Percentiles rank a stretch among this genome's conserved stretches.
These are phyloP conservation scores for Perilla frutescens DNA, from an alignment of 257 asterid genomes.

Conservation along the genomic window DNA sequence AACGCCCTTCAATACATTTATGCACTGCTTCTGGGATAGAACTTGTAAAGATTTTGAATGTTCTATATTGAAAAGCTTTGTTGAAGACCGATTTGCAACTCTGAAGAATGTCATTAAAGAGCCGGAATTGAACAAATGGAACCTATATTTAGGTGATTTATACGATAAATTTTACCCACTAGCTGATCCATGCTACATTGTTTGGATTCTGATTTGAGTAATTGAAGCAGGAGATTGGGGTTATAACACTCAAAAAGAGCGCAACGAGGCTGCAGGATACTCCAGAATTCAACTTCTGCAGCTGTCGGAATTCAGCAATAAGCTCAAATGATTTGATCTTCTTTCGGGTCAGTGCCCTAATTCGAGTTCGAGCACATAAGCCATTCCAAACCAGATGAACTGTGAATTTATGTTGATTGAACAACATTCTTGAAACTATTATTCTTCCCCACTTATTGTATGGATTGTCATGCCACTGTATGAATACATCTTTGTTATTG, in stretches of 20 bases:
- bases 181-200: conserved; percentile 2
- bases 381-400: conserved; percentile 2
- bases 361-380: conserved; percentile 16
- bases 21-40: not conserved
- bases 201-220: conserved; percentile 32
- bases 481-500: not conserved
- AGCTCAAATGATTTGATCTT: conserved; percentile 63
- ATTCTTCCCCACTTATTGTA: conserved; percentile 23
- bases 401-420: not conserved
- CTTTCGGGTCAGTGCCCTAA: conserved; percentile 6
- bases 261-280: conserved; percentile 78
- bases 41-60: conserved; percentile 19
- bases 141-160: conserved; percentile 76
- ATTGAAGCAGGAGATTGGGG: conserved; percentile 90
- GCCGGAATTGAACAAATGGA: conserved; percentile 80
- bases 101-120: conserved; percentile 89
- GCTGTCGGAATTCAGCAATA: conserved; percentile 81
- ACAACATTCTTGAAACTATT: conserved; percentile 27
- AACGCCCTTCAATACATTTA: not conserved
- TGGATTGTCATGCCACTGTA: not conserved
- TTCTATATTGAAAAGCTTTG: conserved; percentile 64
- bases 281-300: conserved; percentile 71
- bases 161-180: not conserved
- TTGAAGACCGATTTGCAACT: conserved; percentile 89
- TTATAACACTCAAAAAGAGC: conserved; percentile 80